Conservation (phyloP, 306 rosid genomes). For the Lablab purpureus region DNA sequence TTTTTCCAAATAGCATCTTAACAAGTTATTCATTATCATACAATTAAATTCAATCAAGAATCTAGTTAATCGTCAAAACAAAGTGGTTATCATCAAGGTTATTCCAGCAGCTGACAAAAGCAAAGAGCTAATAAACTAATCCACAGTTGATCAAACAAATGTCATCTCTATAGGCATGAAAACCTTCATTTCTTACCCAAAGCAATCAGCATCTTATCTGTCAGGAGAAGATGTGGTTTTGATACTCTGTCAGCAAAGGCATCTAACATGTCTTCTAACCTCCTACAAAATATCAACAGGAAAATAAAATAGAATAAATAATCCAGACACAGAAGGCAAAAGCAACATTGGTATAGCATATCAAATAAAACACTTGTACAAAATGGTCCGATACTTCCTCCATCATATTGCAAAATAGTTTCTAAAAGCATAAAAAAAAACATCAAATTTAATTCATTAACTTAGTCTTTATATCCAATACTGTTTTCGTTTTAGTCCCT, state of each 20-base stretch:
- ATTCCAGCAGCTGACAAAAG: slow-evolving; percentile 2
- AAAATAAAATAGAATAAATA: slow-evolving; percentile 4
- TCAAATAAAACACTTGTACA: not conserved
- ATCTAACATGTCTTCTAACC: slow-evolving; percentile 80
- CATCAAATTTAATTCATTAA: not conserved
- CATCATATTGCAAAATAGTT: not conserved
- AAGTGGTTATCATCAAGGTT: slow-evolving; percentile 11
- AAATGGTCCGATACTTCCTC: not conserved
- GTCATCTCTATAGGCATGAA: not conserved
- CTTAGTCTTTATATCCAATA: not conserved
- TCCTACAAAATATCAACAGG: slow-evolving; percentile 62
- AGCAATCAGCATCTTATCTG: slow-evolving; percentile 96
- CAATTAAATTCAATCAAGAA: slow-evolving; percentile 11
- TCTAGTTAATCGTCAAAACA: not conserved
- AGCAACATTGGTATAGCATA: not conserved
- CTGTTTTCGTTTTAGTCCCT: not conserved
- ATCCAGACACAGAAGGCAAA: not conserved
- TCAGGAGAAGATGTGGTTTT: slow-evolving; percentile 79
- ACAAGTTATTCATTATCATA: slow-evolving; percentile 32
- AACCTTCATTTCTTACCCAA: slow-evolving; percentile 64
- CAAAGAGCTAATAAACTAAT: not conserved
- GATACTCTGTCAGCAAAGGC: slow-evolving; percentile 92
- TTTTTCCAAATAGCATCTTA: slow-evolving; percentile 32
- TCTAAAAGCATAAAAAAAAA: not conserved
- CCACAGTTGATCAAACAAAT: slow-evolving; percentile 8